Percentiles rank a stretch among this genome's conserved stretches.
Conservation (phyloP, 331 rosid genomes). For the Pyrus hybrid region DNA sequence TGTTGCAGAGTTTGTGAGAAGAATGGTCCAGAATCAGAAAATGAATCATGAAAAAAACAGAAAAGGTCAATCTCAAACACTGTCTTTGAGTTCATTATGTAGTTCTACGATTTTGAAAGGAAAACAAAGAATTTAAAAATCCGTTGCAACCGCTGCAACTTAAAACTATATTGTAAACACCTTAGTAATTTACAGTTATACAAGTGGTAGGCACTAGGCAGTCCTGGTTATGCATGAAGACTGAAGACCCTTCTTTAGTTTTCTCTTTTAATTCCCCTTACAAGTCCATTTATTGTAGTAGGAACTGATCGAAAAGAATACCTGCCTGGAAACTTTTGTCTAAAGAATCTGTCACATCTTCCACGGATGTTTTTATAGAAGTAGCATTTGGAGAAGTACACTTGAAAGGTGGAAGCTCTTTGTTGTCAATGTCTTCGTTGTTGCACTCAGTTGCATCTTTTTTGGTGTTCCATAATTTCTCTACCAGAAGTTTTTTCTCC, state of each 20-base stretch:
- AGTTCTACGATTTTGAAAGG: background rate
- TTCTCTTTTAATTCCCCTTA: no score
- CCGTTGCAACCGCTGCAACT: background rate
- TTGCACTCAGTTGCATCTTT: conserved; percentile 14
- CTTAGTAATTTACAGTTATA: background rate
- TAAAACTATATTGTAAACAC: background rate
- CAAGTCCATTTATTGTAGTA: background rate
- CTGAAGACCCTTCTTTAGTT: no score
- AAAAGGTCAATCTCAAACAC: background rate
- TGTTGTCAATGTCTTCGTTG: conserved; percentile 29
- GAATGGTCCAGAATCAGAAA: background rate
- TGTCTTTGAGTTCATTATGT: background rate
- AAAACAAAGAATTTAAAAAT: background rate
- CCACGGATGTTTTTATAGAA: conserved; percentile 35
- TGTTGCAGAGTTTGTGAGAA: background rate
- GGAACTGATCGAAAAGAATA: conserved; percentile 19
- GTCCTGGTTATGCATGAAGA: no score
- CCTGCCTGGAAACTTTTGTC: conserved; percentile 66
- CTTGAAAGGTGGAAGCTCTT: conserved; percentile 35
- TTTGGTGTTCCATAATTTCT: conserved; percentile 28
- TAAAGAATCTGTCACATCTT: conserved; percentile 25
- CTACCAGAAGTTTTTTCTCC: conserved; percentile 48
- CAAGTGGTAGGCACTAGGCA: background rate
- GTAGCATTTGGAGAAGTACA: conserved; percentile 30
- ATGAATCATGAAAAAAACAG: background rate